phyloP scores from a whole-genome alignment of 78 protist species.

The Dictyostelium discoideum region DNA sequence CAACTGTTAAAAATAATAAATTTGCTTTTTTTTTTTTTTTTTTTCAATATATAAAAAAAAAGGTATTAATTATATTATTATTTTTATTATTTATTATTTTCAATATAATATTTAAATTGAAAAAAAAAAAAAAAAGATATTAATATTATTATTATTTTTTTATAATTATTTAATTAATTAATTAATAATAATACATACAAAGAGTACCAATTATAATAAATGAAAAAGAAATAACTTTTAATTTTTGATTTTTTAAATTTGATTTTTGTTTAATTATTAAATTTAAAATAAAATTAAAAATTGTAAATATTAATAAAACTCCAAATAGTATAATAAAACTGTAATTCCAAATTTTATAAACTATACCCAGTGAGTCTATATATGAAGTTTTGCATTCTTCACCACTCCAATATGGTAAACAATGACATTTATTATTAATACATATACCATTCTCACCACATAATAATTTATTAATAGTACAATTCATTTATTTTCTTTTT shows the following conservation, averaged over 20 bases:
- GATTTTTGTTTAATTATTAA: neutral
- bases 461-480: neutral
- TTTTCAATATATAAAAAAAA: neutral
- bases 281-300: neutral
- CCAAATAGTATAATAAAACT: neutral
- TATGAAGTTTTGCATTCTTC: neutral
- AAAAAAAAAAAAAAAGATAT: neutral
- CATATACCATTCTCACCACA: neutral
- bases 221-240: neutral
- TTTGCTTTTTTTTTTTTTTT: neutral
- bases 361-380: neutral
- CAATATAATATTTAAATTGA: no score
- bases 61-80: neutral
- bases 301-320: neutral
- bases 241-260: slow-evolving; percentile 4
- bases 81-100: no score
- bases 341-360: neutral
- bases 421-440: neutral
- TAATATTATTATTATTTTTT: neutral
- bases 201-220: neutral
- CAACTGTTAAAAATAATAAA: neutral
- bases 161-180: neutral
- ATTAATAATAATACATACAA: neutral
- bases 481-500: neutral
- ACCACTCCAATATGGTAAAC: neutral